Conservation (phyloP, 2,329 filamentous ascomycete genomes). For the Zymoseptoria ardabiliae region DNA sequence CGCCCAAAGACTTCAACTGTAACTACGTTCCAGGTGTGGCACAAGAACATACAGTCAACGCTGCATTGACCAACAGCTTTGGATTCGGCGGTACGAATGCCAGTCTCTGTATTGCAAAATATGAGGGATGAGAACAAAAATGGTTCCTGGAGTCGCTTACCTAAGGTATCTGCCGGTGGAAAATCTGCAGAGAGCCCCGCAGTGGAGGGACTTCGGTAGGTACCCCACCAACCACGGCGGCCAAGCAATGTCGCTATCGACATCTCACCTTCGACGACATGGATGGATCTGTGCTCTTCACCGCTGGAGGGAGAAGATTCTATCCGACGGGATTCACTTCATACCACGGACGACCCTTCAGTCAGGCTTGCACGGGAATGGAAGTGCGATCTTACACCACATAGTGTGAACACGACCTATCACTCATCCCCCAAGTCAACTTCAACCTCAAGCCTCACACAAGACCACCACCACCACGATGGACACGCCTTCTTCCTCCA, state of each 20-base stretch:
- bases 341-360: too few relatives aligned
- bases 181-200: constrained; percentile 11
- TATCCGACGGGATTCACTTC: too few relatives aligned
- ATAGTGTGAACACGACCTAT: too few relatives aligned
- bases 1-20: constrained; percentile 61
- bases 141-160: not conserved
- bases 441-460: not conserved
- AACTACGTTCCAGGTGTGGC: constrained; percentile 73
- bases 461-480: constrained; percentile 1
- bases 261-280: not conserved
- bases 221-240: not conserved
- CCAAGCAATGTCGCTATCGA: not conserved
- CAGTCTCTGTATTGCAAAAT: constrained; percentile 65
- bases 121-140: constrained; percentile 4
- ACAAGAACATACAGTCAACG: constrained; percentile 62
- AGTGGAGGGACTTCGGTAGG: not conserved
- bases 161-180: not conserved
- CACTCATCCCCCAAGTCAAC: too few relatives aligned
- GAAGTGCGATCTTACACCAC: too few relatives aligned
- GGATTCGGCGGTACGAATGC: constrained; percentile 97
- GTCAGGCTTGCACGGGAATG: too few relatives aligned
- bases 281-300: not conserved
- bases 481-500: constrained; percentile 1
- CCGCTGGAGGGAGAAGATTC: not conserved
- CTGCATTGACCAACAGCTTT: constrained; percentile 89